Base-by-base conservation (phyloP, 352 stramenopile species). In the Pythium folliculosum region DNA sequence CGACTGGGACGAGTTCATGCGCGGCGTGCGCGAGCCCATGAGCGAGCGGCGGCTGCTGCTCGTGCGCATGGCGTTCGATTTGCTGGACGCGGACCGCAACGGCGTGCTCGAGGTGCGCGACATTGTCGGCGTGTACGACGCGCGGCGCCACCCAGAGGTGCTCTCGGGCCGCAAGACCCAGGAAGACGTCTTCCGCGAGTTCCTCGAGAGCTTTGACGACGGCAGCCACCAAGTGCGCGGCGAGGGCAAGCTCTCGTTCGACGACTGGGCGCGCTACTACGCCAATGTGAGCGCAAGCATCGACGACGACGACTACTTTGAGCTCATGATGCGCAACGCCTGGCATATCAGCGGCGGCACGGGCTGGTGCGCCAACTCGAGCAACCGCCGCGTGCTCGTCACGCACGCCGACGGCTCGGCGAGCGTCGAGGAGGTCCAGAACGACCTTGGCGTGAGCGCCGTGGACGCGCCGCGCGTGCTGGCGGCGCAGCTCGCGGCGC, bases 231-330 rank as follows among this genome's bases (percentile, higher is more conserved):
- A 81, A 5, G 40, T n/a, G 71, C 94, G 27, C 27, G 40, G 13
- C 40, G 14, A 47, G 23, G 81, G 85, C 58, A 82, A 78, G 37
- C 60, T 94, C 40, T 78, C 70, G 22, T 82, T 84, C 22, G 77
- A 85, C 17, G 77, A 86, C 14, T 94, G 83, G 83, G 79, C 81
- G 40, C 77, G 87, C 23, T 98, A 97, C 75, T 98, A 98, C 74
- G 71, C 77, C 5, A 97, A 97, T 67, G 76, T 98, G 27, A 94
- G 84, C 32, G 86, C 86, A 21, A 80, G 71, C 38, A 94, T 98
- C 60, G 89, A 97, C 53, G 83, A 95, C 73, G 92, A 98, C 67
- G 89, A 97, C 40, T 97, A 97, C 64, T 98, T 97, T 64, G 90
- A 97, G 75, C 73, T 94, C 49, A 95, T 98, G 86, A 91, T 98